These are phyloP conservation scores for Posidonia oceanica DNA, from an alignment of 116 monocot genomes.

Conservation along the genomic window DNA sequence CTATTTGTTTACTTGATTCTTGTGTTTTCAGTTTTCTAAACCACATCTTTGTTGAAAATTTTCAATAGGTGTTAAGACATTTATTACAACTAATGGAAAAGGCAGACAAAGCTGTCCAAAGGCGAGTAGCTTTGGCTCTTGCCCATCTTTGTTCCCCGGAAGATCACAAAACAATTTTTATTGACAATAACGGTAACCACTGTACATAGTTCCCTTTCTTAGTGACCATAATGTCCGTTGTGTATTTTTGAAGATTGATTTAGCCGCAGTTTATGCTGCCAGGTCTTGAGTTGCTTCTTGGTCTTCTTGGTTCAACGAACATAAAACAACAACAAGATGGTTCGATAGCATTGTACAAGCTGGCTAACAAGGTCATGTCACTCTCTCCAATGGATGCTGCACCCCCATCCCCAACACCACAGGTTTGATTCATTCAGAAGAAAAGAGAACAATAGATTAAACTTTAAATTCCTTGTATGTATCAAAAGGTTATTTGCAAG, in stretches of 20 bases:
- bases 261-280: not conserved
- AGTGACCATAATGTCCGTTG: too few species aligned
- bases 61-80: constrained; percentile 70
- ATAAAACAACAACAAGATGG: constrained; percentile 83
- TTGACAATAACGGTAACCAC: constrained; percentile 95
- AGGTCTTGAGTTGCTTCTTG: constrained; percentile 91
- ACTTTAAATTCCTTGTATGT: not conserved
- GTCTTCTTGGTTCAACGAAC: constrained; percentile 58
- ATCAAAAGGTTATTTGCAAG: not conserved
- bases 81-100: constrained; percentile 81
- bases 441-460: too few species aligned
- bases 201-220: too few species aligned
- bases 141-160: constrained; percentile 88
- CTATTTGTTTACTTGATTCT: not conserved
- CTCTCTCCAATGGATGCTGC: constrained; percentile 83
- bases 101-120: constrained; percentile 68
- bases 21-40: not conserved
- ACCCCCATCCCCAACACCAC: constrained; percentile 91
- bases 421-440: too few species aligned
- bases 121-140: constrained; percentile 76
- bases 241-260: too few species aligned
- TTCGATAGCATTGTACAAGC: constrained; percentile 60
- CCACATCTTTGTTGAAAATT: not conserved
- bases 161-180: constrained; percentile 79
- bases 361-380: constrained; percentile 75